Evolutionary conservation across 2,329 filamentous ascomycete species (phyloP).

Genomic region (Aspergillus sp.): DNA sequence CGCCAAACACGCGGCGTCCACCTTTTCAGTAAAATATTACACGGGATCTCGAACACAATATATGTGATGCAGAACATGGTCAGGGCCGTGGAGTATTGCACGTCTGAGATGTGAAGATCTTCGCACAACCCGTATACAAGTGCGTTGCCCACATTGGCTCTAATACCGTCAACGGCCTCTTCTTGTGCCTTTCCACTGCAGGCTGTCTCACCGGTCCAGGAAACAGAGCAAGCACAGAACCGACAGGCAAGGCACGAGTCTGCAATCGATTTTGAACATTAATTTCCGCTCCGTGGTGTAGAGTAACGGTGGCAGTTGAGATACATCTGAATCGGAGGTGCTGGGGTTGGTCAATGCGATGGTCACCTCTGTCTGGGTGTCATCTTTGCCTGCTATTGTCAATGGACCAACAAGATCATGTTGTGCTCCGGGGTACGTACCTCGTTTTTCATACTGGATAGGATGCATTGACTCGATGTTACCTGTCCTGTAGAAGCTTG

Average conservation of each 20-base stretch:
- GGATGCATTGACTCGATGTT: too few relatives aligned
- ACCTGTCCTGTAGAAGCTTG: too few relatives aligned
- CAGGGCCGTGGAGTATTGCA: conserved; percentile 10
- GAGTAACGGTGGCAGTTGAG: not conserved
- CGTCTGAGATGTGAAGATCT: conserved; percentile 7
- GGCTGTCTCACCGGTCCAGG: not conserved
- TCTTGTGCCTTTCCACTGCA: not conserved
- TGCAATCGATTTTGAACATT: conserved; percentile 1
- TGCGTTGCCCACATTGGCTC: conserved; percentile 2
- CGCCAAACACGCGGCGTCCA: conserved; percentile 2
- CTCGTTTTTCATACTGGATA: not conserved
- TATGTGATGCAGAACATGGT: conserved; percentile 2
- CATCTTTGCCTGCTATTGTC: conserved; percentile 1
- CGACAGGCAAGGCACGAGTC: not conserved
- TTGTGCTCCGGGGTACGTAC: not conserved
- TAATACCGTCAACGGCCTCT: not conserved
- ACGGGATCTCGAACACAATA: conserved; percentile 7
- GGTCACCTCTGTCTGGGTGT: not conserved
- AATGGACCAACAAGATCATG: not conserved
- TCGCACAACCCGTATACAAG: conserved; percentile 1
- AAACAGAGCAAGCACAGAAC: conserved; percentile 2
- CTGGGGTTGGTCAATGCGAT: not conserved
- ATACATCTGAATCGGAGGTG: not conserved
- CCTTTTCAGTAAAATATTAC: conserved; percentile 6
- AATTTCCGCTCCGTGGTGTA: not conserved